Base-by-base conservation (phyloP, 169 alveolate species). In the Plasmodium malariae region DNA sequence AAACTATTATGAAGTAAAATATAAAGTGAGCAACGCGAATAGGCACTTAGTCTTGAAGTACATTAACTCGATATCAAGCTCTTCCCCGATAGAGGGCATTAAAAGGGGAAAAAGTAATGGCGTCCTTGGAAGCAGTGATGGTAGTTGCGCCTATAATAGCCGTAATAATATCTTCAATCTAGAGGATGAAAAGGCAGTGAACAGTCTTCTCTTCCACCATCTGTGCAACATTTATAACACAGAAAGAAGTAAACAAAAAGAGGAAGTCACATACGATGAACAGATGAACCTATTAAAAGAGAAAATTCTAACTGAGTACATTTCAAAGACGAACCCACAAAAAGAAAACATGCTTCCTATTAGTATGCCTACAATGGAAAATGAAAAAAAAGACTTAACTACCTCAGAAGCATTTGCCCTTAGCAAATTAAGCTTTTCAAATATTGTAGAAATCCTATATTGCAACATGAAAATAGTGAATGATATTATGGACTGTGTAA, bases 1-100 rank as follows among this genome's bases (percentile, higher is more conserved):
- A 37, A 55, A 67, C 36, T 80, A 49, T 80, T 80, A 80, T 71
- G 73, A 80, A 59, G 37, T 59, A 28, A 80, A 80, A 67, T 54
- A 68, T 37, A 80, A 80, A 49, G 36, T 80, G 65, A 34, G 14
- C 51, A 60, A 67, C n/a, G n/a, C 17, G 3, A 36, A 34, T 30
- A 40, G 24, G 21, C 24, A 51, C 26, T 17, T 37, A 34, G 7
- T 80, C 21, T 67, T 65, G n/a, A 24, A 43, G 2, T 65, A 36
- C 17, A 55, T 76, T 14, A 34, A 4, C 24, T 74, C 74, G 0
- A 45, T 74, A 9, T 11, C 0, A 7, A 51, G 32, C 14, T 9
- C 7, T 14, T 12, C 12, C 7, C 40, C 9, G 26, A 51, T 5
- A 34, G 67, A 6, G 4, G 51, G 7, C n/a, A 55, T 1, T 11